Evolutionary conservation across 2,329 filamentous ascomycete species (phyloP).

Genomic region (Apiospora sp.): DNA sequence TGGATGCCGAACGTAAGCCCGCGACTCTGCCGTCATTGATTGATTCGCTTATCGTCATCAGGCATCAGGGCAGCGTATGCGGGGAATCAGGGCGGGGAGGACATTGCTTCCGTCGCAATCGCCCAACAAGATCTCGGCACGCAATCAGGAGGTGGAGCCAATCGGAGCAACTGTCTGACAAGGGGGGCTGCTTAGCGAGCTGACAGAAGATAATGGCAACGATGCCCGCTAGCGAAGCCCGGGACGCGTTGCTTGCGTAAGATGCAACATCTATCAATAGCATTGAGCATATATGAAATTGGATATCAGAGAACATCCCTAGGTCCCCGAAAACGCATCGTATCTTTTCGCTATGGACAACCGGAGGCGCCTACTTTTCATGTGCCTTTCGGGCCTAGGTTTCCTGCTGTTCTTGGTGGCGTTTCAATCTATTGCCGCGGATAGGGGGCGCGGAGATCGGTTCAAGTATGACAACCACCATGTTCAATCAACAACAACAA

Average conservation of each 20-base stretch:
- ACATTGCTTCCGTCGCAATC: too few species aligned
- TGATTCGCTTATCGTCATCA: neutral
- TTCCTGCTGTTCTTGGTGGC: neutral
- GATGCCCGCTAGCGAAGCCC: neutral
- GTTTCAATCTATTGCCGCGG: neutral
- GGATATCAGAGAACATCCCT: too few species aligned
- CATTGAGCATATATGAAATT: too few species aligned
- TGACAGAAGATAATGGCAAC: neutral
- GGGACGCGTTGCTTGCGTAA: neutral
- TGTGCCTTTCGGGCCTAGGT: neutral
- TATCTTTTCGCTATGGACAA: neutral
- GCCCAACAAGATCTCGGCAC: neutral
- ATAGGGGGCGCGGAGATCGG: neutral
- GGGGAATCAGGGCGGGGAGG: too few species aligned
- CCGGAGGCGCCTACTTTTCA: neutral
- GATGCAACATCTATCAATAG: neutral
- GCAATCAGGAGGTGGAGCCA: neutral
- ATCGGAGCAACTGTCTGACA: neutral
- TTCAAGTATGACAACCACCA: neutral
- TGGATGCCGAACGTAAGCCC: neutral
- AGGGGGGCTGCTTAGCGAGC: neutral
- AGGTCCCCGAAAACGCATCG: neutral
- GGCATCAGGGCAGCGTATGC: neutral
- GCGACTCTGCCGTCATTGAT: neutral
- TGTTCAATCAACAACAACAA: neutral